A percentile compares a stretch with the other conserved stretches of the same genome.
Evolutionary conservation across 257 asterid species (phyloP).

Genomic region (Gynochthodes officinalis): DNA sequence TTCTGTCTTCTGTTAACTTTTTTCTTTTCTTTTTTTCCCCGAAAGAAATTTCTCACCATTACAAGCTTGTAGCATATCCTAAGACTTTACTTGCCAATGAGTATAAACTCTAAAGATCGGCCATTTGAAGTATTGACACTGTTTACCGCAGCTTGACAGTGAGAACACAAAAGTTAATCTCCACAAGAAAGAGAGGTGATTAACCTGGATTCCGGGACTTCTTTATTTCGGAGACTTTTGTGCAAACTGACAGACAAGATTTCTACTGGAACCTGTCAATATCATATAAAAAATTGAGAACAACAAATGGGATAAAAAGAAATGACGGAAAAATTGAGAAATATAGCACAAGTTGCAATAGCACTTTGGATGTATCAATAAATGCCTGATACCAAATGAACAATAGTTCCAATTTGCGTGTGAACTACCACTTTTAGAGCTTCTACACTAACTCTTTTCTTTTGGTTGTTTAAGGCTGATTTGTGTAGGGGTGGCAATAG

Average conservation of each 20-base stretch:
- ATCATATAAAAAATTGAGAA: not conserved
- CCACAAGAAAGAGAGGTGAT: not conserved
- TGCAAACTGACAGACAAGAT: not conserved
- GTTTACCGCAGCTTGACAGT: slow-evolving; percentile 1
- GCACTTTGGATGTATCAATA: not conserved
- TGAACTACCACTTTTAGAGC: not conserved
- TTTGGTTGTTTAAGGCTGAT: not conserved
- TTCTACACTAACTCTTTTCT: not conserved
- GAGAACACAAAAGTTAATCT: not conserved
- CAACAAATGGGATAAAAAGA: not conserved
- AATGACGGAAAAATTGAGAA: not conserved
- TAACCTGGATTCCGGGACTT: not conserved
- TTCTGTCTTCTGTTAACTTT: not conserved
- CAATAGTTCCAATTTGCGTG: not conserved
- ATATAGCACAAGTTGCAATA: not conserved
- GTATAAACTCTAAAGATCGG: not conserved
- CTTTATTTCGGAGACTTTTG: slow-evolving; percentile 2
- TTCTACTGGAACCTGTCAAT: slow-evolving; percentile 16
- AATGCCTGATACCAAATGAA: not conserved
- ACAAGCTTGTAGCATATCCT: slow-evolving; percentile 1
- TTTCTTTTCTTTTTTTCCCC: not conserved
- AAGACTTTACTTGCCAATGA: slow-evolving; percentile 5
- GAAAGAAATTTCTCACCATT: not conserved
- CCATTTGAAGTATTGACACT: not conserved
- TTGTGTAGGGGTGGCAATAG: too few species aligned